Base-by-base conservation (phyloP, 345 rosid genomes). In the Lepidium didymum region DNA sequence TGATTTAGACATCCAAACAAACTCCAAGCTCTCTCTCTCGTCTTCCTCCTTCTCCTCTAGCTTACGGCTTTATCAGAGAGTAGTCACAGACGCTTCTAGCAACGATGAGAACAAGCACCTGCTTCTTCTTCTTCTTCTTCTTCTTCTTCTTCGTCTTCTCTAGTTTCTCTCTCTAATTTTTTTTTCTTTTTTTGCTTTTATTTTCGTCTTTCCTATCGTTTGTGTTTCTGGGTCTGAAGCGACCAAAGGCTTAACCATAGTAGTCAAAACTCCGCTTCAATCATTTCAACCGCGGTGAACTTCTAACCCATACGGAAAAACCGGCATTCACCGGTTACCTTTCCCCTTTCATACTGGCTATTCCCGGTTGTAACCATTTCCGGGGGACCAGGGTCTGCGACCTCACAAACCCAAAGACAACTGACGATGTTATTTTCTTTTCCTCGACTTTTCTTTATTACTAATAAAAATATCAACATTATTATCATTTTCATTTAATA, bases 231-330 rank as follows among this genome's bases (percentile, higher is more conserved):
- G 74, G 72, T 77, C 47, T 64, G 78, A 40, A 68, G 72, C 73
- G 81, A 70, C 70, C 67, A 73, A 56, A 35, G 74, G 69, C 80
- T 85, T 78, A 82, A 86, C 86, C 91, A 82, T 74, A 76, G 80
- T 76, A 78, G 86, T 86, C 90, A 83, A 85, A 78, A 79, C 77
- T 70, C 14, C 1, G 69, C 68, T 38, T 57, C 89, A 79, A 86
- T 84, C 76, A 84, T 86, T 85, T 82, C 85, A 85, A 85, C 92
- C 77, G 81, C 84, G 81, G 96, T 89, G 84, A 86, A 86, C 78
- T 82, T 82, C 80, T 86, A 85, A 82, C 88, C 88, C 90, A 61
- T 40, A 47, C 49, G 31, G 31, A 41, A 8, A 18, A 55, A 85
- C 88, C 80, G 89, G 77, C 77, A 78, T 16, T 76, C 47, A 58